phyloP scores from a whole-genome alignment of 73 alveolate genomes.

The Tetrahymena elliotti region DNA sequence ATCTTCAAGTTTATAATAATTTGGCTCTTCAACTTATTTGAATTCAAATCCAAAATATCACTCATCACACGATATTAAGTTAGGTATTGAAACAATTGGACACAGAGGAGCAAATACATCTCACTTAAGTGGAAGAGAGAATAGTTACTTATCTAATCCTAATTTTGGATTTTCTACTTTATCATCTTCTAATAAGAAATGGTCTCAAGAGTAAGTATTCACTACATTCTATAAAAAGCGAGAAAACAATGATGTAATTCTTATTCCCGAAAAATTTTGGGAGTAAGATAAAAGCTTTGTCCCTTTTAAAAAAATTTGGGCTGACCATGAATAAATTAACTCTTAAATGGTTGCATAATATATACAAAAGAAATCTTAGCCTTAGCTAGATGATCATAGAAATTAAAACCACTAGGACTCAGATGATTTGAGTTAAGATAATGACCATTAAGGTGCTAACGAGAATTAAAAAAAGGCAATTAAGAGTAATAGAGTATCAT shows the following conservation, averaged over 20 bases:
- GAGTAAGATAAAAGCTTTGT: background rate
- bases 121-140: background rate
- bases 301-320: background rate
- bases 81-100: background rate
- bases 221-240: background rate
- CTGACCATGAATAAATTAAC: background rate
- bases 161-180: background rate
- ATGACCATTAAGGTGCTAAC: background rate
- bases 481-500: background rate
- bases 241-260: background rate
- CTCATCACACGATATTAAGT: background rate
- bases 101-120: background rate
- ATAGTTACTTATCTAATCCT: background rate
- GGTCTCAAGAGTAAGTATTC: background rate
- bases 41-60: background rate
- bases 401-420: background rate
- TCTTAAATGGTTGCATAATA: background rate
- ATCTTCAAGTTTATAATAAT: background rate
- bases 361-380: background rate
- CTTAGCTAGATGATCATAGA: background rate
- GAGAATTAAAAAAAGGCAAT: background rate
- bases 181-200: background rate
- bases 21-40: background rate
- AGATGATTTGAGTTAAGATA: background rate
- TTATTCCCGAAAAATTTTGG: background rate